These are phyloP conservation scores for Didymella pinodella DNA, from an alignment of 2,329 filamentous ascomycete genomes.

Conservation along the genomic window DNA sequence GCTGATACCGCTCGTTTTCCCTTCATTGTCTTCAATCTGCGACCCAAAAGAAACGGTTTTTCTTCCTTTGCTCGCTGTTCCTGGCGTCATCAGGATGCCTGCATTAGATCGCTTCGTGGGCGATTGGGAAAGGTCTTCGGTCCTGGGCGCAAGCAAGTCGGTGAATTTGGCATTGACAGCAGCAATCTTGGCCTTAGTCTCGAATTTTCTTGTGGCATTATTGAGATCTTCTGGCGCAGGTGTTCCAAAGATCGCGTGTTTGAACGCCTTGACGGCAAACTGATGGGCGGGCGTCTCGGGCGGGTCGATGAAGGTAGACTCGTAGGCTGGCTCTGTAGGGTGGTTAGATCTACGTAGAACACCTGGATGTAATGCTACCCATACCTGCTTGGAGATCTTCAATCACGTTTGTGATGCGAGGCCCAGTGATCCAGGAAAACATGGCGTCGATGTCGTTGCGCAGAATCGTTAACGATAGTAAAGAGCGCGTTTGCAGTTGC, in stretches of 20 bases:
- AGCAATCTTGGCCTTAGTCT: conserved; percentile 39
- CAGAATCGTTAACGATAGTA: conserved; percentile 7
- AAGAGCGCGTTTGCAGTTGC: conserved; percentile 14
- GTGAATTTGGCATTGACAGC: conserved; percentile 35
- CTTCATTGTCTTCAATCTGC: conserved; percentile 64
- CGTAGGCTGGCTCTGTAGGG: conserved; percentile 40
- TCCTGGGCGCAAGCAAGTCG: conserved; percentile 32
- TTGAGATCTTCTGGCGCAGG: conserved; percentile 60
- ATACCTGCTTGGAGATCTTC: conserved; percentile 48
- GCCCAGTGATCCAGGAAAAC: conserved; percentile 52
- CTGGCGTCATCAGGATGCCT: conserved; percentile 71
- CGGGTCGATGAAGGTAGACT: conserved; percentile 59
- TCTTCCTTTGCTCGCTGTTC: conserved; percentile 62
- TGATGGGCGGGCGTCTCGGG: conserved; percentile 72
- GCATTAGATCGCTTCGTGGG: conserved; percentile 63
- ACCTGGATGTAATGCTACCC: neutral
- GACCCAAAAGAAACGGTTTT: conserved; percentile 70
- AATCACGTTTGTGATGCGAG: conserved; percentile 49
- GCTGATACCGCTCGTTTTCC: conserved; percentile 56
- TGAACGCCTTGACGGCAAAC: conserved; percentile 73
- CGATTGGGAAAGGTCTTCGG: conserved; percentile 47
- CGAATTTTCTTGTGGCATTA: conserved; percentile 32
- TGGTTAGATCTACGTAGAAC: conserved; percentile 22
- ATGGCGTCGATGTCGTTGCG: conserved; percentile 28
- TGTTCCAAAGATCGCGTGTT: conserved; percentile 70